A percentile compares a stretch with the other conserved stretches of the same genome.
Evolutionary conservation across 345 rosid genomes (phyloP).

Genomic region (Acer campestre): DNA sequence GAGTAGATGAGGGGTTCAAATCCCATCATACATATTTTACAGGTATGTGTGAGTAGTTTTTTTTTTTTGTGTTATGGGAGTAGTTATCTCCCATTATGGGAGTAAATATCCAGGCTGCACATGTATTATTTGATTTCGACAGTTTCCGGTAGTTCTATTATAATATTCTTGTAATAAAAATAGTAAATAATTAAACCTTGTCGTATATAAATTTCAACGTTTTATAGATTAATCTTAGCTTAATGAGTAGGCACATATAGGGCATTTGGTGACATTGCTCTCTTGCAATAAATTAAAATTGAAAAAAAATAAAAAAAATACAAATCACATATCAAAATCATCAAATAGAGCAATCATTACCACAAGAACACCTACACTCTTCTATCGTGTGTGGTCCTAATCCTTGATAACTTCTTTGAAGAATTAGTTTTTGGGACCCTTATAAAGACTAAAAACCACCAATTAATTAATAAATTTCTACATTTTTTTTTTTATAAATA

Average conservation of each 20-base stretch:
- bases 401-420: background rate
- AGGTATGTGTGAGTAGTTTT: too few relatives aligned
- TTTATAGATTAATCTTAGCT: background rate
- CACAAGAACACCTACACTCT: background rate
- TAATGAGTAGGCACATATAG: background rate
- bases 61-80: too few relatives aligned
- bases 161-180: too few relatives aligned
- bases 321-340: background rate
- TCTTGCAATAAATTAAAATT: background rate
- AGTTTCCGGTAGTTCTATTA: too few relatives aligned
- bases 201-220: background rate
- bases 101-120: too few relatives aligned
- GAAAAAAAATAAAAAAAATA: background rate
- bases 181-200: background rate
- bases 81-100: too few relatives aligned
- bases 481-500: background rate
- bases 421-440: background rate
- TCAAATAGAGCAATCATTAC: background rate
- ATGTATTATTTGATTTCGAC: too few relatives aligned
- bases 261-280: conserved; percentile 19
- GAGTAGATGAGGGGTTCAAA: too few relatives aligned
- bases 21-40: too few relatives aligned
- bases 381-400: background rate
- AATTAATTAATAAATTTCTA: background rate
- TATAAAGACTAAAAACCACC: background rate